Evolutionary conservation across 2,329 filamentous ascomycete genomes (phyloP), one percentile per base, ranked within the genome.

Genomic region (Colletotrichum endophyticum): DNA sequence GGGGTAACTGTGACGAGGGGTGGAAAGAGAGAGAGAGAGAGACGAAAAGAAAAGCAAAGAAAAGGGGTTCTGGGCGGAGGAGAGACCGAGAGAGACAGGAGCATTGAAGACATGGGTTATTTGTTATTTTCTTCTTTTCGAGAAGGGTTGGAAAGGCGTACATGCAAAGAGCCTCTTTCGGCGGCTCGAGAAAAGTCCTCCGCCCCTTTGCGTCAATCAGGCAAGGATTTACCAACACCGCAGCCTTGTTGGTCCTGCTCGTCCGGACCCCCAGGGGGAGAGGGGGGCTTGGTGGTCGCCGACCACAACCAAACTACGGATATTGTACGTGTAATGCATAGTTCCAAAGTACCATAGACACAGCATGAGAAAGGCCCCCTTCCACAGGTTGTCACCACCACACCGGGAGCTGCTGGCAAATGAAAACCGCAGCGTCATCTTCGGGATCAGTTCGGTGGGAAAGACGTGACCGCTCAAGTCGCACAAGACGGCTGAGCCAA

Each of bases 151-250:
- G 73, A 68, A 63, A 61, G 49, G 39, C 57, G 25, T 30, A 53
- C 63, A 73, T 73, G 73, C 73, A 73, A 39, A 64, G 32, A 44
- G 22, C 70, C 70, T 64, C 39, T 75, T 59, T 68, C 27, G 53
- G 73, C 62, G 28, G 66, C 34, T 34, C 28, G 19, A 56, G 32
- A 56, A 28, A 49, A 49, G 39, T 49, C 39, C 39, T n/a, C 19
- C 39, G 9, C 30, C 49, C 68, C 61, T 30, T 66, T 66, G 59
- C 44, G 34, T 63, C 15, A 73, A 63, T 57, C 32, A 15, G 63
- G 63, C 56, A 68, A 68, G 56, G 73, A 73, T 73, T 72, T 62
- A 57, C 70, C 56, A 39, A 39, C 56, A 66, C 32, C 28, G 36
- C 36, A 63, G 68, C 68, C 69, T 72, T 66, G 73, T 72, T 61